Percentiles rank a stretch among this genome's conserved stretches.
phyloP scores from a whole-genome alignment of 148 eudicot genomes.

The Persicaria maculosa region DNA sequence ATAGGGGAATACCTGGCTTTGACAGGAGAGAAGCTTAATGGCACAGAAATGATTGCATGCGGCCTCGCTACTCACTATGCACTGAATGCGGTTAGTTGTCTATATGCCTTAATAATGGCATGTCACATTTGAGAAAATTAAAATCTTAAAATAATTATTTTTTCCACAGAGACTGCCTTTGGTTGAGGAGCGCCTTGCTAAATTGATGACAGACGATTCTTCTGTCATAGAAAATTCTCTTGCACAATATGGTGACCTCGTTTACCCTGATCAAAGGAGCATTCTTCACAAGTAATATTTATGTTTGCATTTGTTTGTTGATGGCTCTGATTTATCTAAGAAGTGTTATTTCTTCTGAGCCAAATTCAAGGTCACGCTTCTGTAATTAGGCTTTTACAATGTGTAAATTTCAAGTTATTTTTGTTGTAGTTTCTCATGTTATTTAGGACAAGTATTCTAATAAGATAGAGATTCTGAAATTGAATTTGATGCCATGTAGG shows the following conservation, averaged over 20 bases:
- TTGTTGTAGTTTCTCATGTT: not conserved
- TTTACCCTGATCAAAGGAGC: constrained; percentile 68
- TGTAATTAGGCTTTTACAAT: not conserved
- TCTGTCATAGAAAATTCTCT: constrained; percentile 75
- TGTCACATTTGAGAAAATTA: not conserved
- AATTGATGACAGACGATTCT: constrained; percentile 73
- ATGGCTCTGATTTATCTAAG: not conserved
- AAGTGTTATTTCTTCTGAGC: not conserved
- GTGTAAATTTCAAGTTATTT: not conserved
- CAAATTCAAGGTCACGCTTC: not conserved
- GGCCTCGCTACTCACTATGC: constrained; percentile 88
- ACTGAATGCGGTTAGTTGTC: constrained; percentile 53
- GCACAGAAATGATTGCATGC: constrained; percentile 77
- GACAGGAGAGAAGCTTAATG: constrained; percentile 88
- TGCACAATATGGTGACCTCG: constrained; percentile 89
- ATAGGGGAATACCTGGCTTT: constrained; percentile 93
- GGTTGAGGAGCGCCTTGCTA: constrained; percentile 86
- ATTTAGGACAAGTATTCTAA: not conserved
- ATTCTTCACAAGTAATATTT: constrained; percentile 60
- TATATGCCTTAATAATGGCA: constrained; percentile 4
- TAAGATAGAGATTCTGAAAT: not conserved
- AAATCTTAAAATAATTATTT: not conserved
- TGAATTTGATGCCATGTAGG: not conserved
- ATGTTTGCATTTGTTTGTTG: not conserved
- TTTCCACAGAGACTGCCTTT: constrained; percentile 46